Conservation (phyloP, 2,329 filamentous ascomycete genomes). For the Stagonosporopsis rhizophila region DNA sequence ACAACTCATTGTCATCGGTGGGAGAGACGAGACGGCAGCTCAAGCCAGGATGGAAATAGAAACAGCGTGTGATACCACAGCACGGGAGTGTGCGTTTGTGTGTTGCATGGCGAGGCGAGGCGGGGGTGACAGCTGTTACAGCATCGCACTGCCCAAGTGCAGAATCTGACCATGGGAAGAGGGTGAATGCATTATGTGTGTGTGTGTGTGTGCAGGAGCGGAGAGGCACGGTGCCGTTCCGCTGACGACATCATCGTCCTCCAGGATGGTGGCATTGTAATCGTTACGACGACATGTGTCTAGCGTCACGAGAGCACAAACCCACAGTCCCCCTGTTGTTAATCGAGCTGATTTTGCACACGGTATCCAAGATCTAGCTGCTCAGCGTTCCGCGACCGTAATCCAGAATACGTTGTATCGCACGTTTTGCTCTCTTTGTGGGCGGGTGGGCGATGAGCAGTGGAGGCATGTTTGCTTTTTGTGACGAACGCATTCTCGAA, state of each 20-base stretch:
- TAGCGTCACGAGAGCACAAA: neutral
- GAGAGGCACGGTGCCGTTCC: neutral
- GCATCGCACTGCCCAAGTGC: neutral
- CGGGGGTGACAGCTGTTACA: neutral
- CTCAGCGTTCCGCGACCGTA: no score
- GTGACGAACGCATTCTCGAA: slow-evolving; percentile 13
- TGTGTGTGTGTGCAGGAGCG: neutral
- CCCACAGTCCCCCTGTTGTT: no score
- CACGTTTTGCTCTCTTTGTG: slow-evolving; percentile 5
- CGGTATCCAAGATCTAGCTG: neutral
- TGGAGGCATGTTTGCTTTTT: slow-evolving; percentile 20
- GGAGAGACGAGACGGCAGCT: no score
- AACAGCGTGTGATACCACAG: neutral
- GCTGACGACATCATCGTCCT: neutral
- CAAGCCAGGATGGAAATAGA: neutral
- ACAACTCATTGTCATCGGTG: neutral
- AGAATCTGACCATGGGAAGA: neutral
- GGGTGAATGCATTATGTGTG: neutral
- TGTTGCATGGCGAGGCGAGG: slow-evolving; percentile 2
- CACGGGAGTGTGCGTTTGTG: slow-evolving; percentile 4
- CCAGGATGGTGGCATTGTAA: neutral
- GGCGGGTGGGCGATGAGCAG: neutral
- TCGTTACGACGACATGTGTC: neutral
- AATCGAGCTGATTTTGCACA: no score
- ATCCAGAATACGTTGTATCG: neutral